These are phyloP conservation scores for Colletotrichum melonis DNA, from an alignment of 2,329 filamentous ascomycete genomes.

Conservation along the genomic window DNA sequence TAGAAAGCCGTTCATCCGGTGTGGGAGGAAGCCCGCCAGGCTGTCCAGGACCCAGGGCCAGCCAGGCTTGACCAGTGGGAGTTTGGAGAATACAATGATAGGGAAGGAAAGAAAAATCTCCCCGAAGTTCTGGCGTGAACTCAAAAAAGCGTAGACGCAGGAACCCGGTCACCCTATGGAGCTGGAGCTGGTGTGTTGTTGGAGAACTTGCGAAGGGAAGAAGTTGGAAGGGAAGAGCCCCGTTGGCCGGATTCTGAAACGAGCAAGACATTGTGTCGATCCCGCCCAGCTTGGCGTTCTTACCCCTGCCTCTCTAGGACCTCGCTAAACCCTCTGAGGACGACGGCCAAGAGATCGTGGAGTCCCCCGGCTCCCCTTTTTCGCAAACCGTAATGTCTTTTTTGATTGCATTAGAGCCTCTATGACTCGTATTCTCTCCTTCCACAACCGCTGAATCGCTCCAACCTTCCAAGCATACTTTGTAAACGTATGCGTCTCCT, in stretches of 20 bases:
- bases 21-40: not conserved
- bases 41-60: too few species aligned
- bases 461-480: not conserved
- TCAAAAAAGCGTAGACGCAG: not conserved
- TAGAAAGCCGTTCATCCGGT: constrained; percentile 1
- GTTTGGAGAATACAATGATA: not conserved
- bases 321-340: constrained; percentile 4
- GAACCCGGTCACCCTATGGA: not conserved
- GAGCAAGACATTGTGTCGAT: constrained; percentile 21
- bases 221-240: not conserved
- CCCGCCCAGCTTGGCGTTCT: not conserved
- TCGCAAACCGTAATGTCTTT: constrained; percentile 11
- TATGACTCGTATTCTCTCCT: constrained; percentile 23
- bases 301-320: not conserved
- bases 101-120: not conserved
- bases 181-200: not conserved
- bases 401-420: constrained; percentile 9
- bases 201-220: not conserved
- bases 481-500: not conserved
- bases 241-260: constrained; percentile 29
- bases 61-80: not conserved
- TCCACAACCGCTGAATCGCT: not conserved
- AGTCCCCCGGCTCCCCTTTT: constrained; percentile 3
- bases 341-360: constrained; percentile 17
- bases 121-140: not conserved